These are phyloP conservation scores for Mrakia frigida DNA, from an alignment of 768 basidiomycete genomes.

Conservation along the genomic window DNA sequence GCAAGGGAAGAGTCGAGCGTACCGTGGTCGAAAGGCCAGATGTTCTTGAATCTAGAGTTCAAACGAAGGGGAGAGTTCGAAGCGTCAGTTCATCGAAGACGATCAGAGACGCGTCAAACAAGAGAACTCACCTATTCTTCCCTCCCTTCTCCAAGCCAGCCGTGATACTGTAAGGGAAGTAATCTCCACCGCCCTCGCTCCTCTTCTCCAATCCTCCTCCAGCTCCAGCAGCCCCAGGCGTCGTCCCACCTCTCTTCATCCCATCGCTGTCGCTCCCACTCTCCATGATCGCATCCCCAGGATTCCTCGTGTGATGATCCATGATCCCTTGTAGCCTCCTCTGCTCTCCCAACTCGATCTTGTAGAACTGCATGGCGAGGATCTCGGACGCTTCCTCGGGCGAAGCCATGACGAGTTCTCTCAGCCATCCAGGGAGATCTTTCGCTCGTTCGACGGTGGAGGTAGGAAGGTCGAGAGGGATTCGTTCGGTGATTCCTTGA, in stretches of 20 bases:
- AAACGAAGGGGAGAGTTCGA: not conserved
- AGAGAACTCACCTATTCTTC: constrained; percentile 69
- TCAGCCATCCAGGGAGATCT: constrained; percentile 74
- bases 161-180: constrained; percentile 86
- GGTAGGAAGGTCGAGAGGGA: constrained; percentile 60
- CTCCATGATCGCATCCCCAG: constrained; percentile 33
- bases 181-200: constrained; percentile 35
- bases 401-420: constrained; percentile 57
- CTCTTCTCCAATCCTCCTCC: not conserved
- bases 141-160: constrained; percentile 91
- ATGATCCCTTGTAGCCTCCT: constrained; percentile 80
- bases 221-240: constrained; percentile 17
- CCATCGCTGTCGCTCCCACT: constrained; percentile 34
- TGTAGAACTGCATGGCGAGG: constrained; percentile 88
- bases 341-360: constrained; percentile 86
- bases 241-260: constrained; percentile 34
- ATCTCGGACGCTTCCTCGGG: constrained; percentile 57
- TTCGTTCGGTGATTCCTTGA: constrained; percentile 63
- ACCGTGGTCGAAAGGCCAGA: constrained; percentile 66
- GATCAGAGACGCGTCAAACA: not conserved
- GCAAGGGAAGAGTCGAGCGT: not conserved
- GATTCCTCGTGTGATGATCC: constrained; percentile 72
- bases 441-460: constrained; percentile 53
- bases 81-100: not conserved
- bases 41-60: constrained; percentile 72